Evolutionary conservation across 306 rosid species (phyloP).

Genomic region (Heteromeles arbutifolia): DNA sequence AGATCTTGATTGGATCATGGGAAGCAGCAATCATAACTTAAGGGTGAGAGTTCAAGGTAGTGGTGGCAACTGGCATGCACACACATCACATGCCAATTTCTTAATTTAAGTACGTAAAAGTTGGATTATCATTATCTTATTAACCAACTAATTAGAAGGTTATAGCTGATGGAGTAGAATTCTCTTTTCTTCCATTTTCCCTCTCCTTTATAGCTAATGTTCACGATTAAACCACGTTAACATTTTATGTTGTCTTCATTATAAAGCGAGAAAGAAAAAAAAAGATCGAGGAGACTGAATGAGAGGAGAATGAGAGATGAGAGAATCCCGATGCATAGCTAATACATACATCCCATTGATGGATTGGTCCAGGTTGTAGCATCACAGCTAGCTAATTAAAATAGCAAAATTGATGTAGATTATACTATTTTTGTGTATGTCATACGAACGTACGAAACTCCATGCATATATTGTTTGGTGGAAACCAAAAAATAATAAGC

Average conservation of each 20-base stretch:
- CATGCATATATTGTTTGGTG: neutral
- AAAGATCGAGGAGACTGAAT: fast-evolving
- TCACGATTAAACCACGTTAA: no score
- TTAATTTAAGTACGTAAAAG: neutral
- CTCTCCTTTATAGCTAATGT: fast-evolving
- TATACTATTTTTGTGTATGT: neutral
- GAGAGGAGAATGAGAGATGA: no score
- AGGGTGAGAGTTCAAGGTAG: neutral
- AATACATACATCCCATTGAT: neutral
- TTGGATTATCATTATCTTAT: slow-evolving; percentile 3
- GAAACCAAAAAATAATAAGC: neutral
- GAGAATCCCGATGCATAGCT: no score
- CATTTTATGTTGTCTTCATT: no score
- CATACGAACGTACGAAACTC: neutral
- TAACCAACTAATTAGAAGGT: neutral
- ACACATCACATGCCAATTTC: neutral
- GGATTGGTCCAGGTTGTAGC: neutral
- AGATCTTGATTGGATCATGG: slow-evolving; percentile 38
- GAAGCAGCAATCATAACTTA: slow-evolving; percentile 52
- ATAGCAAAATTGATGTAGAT: neutral
- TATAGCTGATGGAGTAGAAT: no score
- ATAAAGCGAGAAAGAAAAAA: no score
- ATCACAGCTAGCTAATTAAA: neutral
- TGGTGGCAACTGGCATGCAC: neutral
- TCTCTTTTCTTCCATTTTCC: no score